Conservation (phyloP, 2,329 filamentous ascomycete genomes). For the Colletotrichum musicola region DNA sequence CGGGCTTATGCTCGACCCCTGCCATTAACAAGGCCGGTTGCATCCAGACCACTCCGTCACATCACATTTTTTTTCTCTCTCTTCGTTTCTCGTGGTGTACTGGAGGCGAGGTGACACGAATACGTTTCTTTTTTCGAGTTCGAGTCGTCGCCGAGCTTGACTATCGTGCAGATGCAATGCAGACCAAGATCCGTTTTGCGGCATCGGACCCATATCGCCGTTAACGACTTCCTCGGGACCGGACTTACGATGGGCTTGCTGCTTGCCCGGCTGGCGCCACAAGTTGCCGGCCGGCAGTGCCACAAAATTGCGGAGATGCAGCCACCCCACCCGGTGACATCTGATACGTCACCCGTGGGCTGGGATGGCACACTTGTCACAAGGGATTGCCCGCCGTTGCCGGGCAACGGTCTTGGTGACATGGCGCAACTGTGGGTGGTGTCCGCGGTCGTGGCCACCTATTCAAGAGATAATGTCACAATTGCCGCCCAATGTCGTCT, state of each 20-base stretch:
- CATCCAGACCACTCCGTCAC: conserved; percentile 25
- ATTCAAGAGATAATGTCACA: conserved; percentile 3
- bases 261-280: not conserved
- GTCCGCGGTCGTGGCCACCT: not conserved
- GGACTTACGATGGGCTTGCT: too few relatives aligned
- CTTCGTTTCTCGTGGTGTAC: too few relatives aligned
- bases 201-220: too few relatives aligned
- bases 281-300: conserved; percentile 13
- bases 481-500: conserved; percentile 19
- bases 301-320: not conserved
- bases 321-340: conserved; percentile 15
- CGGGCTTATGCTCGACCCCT: conserved; percentile 30
- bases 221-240: too few relatives aligned
- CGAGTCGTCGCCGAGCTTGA: too few relatives aligned
- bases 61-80: not conserved
- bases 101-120: too few relatives aligned
- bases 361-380: conserved; percentile 16
- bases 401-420: conserved; percentile 32
- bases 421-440: conserved; percentile 1
- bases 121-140: not conserved
- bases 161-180: not conserved
- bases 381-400: conserved; percentile 40
- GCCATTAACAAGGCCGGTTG: conserved; percentile 19
- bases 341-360: conserved; percentile 37
- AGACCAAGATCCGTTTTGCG: too few relatives aligned